phyloP scores from a whole-genome alignment of 768 basidiomycete genomes.

The Rhizopogon vesiculosus region DNA sequence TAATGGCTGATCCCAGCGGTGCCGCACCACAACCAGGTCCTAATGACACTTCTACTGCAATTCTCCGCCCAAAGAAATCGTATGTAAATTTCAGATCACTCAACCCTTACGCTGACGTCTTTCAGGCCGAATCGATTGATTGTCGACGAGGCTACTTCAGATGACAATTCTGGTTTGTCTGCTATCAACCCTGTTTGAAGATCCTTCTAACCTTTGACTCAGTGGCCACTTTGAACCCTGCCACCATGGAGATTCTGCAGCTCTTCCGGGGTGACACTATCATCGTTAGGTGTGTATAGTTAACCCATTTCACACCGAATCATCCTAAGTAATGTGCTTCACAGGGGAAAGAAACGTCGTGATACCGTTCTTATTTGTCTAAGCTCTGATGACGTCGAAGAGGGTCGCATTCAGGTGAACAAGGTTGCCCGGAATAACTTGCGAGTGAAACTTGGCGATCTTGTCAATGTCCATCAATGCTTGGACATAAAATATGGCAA shows the following conservation, averaged over 20 bases:
- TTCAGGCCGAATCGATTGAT: constrained; percentile 93
- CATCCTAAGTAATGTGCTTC: constrained; percentile 2
- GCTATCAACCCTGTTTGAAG: not conserved
- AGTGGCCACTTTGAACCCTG: constrained; percentile 95
- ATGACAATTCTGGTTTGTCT: constrained; percentile 89
- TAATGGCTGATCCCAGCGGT: constrained; percentile 81
- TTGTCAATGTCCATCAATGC: constrained; percentile 94
- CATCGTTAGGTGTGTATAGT: constrained; percentile 70
- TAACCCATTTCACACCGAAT: not conserved
- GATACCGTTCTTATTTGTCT: constrained; percentile 98
- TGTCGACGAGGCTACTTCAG: constrained; percentile 89
- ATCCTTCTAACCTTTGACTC: constrained; percentile 11
- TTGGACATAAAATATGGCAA: constrained; percentile 99
- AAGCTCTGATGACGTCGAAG: constrained; percentile 94
- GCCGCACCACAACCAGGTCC: constrained; percentile 79
- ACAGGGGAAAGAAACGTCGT: constrained; percentile 93
- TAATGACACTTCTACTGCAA: constrained; percentile 91
- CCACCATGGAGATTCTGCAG: constrained; percentile 90
- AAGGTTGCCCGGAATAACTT: constrained; percentile 99
- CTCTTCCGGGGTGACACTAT: constrained; percentile 98
- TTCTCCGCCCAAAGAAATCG: constrained; percentile 97
- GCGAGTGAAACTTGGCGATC: constrained; percentile 94
- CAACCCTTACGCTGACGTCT: constrained; percentile 7
- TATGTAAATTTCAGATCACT: constrained; percentile 36
- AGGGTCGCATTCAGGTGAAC: constrained; percentile 97